Evolutionary conservation across 1,284 basidiomycete genomes (phyloP).

Genomic region (Albatrellus sp.): DNA sequence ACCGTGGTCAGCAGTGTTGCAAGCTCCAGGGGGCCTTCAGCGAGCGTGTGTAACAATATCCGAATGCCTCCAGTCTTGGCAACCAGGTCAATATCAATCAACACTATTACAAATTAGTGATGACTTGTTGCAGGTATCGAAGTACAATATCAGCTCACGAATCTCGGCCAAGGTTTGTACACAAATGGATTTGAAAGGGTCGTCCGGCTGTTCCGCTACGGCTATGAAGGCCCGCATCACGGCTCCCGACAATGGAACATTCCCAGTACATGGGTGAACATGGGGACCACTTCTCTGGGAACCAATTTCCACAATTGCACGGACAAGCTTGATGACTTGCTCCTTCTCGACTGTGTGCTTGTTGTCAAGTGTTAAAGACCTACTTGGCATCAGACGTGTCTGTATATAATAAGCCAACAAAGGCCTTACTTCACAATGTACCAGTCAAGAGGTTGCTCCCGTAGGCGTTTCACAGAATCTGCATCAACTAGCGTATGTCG

Average conservation of each 20-base stretch:
- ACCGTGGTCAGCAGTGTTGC: slow-evolving; percentile 75
- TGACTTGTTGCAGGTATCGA: slow-evolving; percentile 11
- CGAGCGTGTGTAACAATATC: slow-evolving; percentile 77
- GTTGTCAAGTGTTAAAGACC: slow-evolving; percentile 77
- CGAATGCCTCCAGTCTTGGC: slow-evolving; percentile 76
- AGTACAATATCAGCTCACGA: slow-evolving; percentile 31
- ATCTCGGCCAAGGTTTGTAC: slow-evolving; percentile 90
- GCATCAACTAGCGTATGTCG: slow-evolving; percentile 69
- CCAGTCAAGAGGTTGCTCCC: slow-evolving; percentile 67
- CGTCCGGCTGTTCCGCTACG: slow-evolving; percentile 88
- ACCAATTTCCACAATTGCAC: slow-evolving; percentile 70
- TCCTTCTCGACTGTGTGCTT: slow-evolving; percentile 83
- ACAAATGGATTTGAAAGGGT: slow-evolving; percentile 76
- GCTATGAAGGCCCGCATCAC: slow-evolving; percentile 83
- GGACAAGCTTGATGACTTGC: slow-evolving; percentile 87
- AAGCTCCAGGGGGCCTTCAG: slow-evolving; percentile 81
- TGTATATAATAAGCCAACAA: slow-evolving; percentile 1
- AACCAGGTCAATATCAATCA: slow-evolving; percentile 81
- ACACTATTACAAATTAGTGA: slow-evolving; percentile 26
- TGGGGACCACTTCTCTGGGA: slow-evolving; percentile 38
- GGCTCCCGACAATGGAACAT: slow-evolving; percentile 59
- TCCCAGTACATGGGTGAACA: slow-evolving; percentile 26
- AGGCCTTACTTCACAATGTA: slow-evolving; percentile 69
- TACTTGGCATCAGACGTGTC: slow-evolving; percentile 18
- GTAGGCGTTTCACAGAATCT: slow-evolving; percentile 48